phyloP scores from a whole-genome alignment of 345 rosid genomes.

The Murraya paniculata region DNA sequence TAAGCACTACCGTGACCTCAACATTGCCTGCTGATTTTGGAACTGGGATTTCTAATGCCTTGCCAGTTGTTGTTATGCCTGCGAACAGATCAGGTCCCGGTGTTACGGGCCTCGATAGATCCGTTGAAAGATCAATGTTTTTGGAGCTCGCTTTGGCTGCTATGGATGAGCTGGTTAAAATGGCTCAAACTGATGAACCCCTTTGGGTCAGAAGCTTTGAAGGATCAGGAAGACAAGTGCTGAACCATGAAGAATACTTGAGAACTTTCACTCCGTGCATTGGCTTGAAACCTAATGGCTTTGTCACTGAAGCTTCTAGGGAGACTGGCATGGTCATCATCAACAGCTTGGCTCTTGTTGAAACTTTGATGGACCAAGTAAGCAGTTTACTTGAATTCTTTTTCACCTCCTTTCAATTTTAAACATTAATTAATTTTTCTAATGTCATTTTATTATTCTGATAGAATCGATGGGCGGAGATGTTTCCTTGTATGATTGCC shows the following conservation, averaged over 20 bases:
- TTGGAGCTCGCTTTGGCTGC: constrained; percentile 80
- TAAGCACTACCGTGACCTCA: constrained; percentile 29
- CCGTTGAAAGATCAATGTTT: constrained; percentile 67
- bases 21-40: constrained; percentile 54
- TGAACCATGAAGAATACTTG: constrained; percentile 72
- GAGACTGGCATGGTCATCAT: constrained; percentile 82
- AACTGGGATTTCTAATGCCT: constrained; percentile 41
- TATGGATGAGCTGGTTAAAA: constrained; percentile 82
- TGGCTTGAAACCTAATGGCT: constrained; percentile 67
- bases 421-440: not conserved
- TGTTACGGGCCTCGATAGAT: constrained; percentile 43
- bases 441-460: not conserved
- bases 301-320: constrained; percentile 79
- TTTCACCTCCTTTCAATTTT: not conserved
- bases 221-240: constrained; percentile 46
- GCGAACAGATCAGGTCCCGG: constrained; percentile 34
- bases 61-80: constrained; percentile 26
- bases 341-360: constrained; percentile 85
- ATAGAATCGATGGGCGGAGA: constrained; percentile 94
- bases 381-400: constrained; percentile 13
- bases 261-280: constrained; percentile 58
- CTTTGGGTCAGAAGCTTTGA: constrained; percentile 71
- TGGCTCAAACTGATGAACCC: constrained; percentile 76
- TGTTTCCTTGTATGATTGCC: constrained; percentile 90
- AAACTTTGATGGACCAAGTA: constrained; percentile 92